These are phyloP conservation scores for Backusella circina DNA, from an alignment of 192 early-diverging fungal genomes.

Conservation along the genomic window DNA sequence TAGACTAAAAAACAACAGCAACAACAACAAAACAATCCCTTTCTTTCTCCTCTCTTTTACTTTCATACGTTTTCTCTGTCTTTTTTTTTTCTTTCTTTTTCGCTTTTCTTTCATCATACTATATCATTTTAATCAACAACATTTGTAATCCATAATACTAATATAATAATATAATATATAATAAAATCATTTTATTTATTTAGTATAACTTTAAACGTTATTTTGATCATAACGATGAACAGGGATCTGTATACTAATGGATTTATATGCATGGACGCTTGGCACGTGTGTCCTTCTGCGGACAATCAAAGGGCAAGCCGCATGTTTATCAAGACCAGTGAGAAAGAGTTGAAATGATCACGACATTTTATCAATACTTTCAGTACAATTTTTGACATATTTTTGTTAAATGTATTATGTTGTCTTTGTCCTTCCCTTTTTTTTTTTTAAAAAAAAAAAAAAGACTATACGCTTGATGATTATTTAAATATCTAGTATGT, in stretches of 20 bases:
- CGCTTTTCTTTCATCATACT: neutral
- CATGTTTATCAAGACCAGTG: neutral
- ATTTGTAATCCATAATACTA: conserved; percentile 3
- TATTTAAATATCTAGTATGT: too few species aligned
- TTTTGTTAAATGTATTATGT: neutral
- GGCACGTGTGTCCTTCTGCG: neutral
- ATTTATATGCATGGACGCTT: neutral
- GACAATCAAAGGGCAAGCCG: neutral
- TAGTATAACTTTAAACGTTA: neutral
- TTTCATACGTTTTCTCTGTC: neutral
- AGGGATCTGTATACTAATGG: neutral
- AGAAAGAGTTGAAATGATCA: neutral
- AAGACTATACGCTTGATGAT: neutral
- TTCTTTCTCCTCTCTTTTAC: neutral
- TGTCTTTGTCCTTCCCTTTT: too few species aligned
- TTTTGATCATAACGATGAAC: neutral
- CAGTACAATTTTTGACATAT: neutral
- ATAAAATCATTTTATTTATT: neutral
- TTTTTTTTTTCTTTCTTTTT: neutral
- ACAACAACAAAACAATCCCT: neutral
- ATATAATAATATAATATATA: conserved; percentile 1
- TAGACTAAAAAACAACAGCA: neutral
- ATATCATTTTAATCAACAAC: neutral
- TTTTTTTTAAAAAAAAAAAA: too few species aligned
- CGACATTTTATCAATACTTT: neutral